Evolutionary conservation across 129 eudicot species (phyloP).

Genomic region (Flaveria ramosissima): DNA sequence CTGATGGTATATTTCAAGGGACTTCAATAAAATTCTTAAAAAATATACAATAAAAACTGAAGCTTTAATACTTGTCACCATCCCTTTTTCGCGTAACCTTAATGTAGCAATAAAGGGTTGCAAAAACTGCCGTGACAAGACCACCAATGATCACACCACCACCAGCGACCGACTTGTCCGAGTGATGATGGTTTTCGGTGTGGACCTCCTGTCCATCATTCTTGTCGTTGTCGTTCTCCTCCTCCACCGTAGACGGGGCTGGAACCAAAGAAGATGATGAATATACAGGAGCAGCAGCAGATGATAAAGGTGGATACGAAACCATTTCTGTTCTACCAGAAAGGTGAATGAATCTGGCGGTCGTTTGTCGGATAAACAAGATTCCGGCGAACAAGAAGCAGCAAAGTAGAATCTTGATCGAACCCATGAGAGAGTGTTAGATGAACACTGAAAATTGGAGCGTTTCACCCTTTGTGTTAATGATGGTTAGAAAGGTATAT

Average conservation of each 20-base stretch:
- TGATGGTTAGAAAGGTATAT: slow-evolving; percentile 21
- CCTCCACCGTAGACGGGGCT: background rate
- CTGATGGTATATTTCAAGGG: background rate
- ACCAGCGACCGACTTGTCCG: slow-evolving; percentile 51
- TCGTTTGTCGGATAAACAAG: slow-evolving; percentile 27
- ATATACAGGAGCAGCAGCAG: background rate
- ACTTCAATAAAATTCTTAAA: background rate
- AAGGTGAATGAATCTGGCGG: slow-evolving; percentile 29
- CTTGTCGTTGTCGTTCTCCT: background rate
- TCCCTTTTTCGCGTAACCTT: slow-evolving; percentile 49
- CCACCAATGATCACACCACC: slow-evolving; percentile 78
- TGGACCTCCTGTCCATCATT: slow-evolving; percentile 25
- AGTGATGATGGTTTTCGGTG: slow-evolving; percentile 41
- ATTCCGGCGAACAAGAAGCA: slow-evolving; percentile 33
- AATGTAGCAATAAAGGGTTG: slow-evolving; percentile 65
- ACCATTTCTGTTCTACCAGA: background rate
- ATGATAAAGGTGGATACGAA: slow-evolving; percentile 34
- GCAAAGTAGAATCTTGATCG: slow-evolving; percentile 3
- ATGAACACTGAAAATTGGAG: slow-evolving; percentile 7
- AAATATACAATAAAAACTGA: background rate
- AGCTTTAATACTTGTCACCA: slow-evolving; percentile 16
- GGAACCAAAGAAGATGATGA: slow-evolving; percentile 24
- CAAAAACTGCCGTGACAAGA: slow-evolving; percentile 51
- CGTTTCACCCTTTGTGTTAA: background rate
- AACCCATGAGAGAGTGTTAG: slow-evolving; percentile 16